These are phyloP conservation scores for Globisporangium cylindrosporum DNA, from an alignment of 352 stramenopile genomes.

Conservation along the genomic window DNA sequence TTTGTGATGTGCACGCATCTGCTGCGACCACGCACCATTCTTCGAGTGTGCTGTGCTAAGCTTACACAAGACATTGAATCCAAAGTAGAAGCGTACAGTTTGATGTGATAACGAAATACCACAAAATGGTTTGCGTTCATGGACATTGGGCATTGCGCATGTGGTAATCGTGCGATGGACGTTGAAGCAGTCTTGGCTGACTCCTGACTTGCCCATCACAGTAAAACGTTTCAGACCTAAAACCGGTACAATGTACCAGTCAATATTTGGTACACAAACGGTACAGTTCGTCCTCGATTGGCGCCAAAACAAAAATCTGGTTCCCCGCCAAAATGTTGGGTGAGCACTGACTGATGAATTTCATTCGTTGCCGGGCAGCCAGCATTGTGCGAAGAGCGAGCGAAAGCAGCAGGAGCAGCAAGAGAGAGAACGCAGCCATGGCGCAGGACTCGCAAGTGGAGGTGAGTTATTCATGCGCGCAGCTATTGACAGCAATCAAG, in stretches of 20 bases:
- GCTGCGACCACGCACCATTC: neutral
- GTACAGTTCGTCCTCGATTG: constrained; percentile 11
- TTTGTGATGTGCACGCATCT: constrained; percentile 20
- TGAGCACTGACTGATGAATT: neutral
- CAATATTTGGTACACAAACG: neutral
- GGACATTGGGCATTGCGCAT: neutral
- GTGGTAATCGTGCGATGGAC: neutral
- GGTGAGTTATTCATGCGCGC: neutral
- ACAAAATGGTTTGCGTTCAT: neutral
- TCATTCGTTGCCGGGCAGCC: neutral
- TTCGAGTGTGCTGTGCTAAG: neutral
- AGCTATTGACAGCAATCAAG: neutral
- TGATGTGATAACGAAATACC: neutral
- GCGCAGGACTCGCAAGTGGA: constrained; percentile 14
- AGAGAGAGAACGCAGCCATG: constrained; percentile 5
- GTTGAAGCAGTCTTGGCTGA: constrained; percentile 1
- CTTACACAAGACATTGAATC: neutral
- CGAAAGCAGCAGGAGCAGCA: neutral
- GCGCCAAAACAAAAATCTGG: constrained; percentile 8
- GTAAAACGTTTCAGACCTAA: neutral
- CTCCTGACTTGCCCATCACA: neutral
- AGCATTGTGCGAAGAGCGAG: neutral
- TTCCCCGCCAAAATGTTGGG: constrained; percentile 11
- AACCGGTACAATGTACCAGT: neutral
- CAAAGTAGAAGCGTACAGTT: neutral